These are phyloP conservation scores for Eucalyptus cladocalyx DNA, from an alignment of 345 rosid genomes.

Conservation along the genomic window DNA sequence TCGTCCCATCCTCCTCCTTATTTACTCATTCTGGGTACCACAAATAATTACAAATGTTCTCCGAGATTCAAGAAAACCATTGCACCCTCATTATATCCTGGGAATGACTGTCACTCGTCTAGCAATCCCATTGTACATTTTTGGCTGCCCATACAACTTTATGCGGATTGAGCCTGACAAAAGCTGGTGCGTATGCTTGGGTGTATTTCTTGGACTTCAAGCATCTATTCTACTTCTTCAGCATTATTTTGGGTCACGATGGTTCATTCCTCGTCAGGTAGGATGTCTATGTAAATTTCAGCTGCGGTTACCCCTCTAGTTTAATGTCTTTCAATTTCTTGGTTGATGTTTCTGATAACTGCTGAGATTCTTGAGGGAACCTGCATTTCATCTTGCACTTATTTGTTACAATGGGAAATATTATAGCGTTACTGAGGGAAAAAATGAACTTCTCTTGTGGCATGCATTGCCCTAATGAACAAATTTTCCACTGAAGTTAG, in stretches of 20 bases:
- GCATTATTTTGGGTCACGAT: constrained; percentile 90
- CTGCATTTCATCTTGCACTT: background rate
- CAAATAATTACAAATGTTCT: constrained; percentile 74
- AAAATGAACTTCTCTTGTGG: background rate
- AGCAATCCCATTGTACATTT: constrained; percentile 73
- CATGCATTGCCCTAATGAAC: background rate
- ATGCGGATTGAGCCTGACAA: constrained; percentile 86
- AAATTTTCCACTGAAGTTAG: background rate
- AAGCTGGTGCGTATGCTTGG: constrained; percentile 66
- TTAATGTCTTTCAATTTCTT: background rate
- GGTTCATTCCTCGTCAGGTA: constrained; percentile 96
- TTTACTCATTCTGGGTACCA: constrained; percentile 96
- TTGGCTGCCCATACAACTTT: constrained; percentile 94
- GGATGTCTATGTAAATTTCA: background rate
- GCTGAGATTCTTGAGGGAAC: background rate
- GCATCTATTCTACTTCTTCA: constrained; percentile 87
- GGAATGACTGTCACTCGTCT: constrained; percentile 90
- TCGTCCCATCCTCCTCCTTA: constrained; percentile 62
- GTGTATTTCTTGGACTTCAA: constrained; percentile 63
- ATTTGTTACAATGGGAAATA: background rate
- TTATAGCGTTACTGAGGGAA: background rate
- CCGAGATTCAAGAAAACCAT: constrained; percentile 90
- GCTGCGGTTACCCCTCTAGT: background rate
- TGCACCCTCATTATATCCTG: constrained; percentile 88
- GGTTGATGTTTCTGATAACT: background rate